A percentile compares a stretch with the other conserved stretches of the same genome.
Evolutionary conservation across 2,329 filamentous ascomycete species (phyloP).

Genomic region (Botryosphaeria dothidea): DNA sequence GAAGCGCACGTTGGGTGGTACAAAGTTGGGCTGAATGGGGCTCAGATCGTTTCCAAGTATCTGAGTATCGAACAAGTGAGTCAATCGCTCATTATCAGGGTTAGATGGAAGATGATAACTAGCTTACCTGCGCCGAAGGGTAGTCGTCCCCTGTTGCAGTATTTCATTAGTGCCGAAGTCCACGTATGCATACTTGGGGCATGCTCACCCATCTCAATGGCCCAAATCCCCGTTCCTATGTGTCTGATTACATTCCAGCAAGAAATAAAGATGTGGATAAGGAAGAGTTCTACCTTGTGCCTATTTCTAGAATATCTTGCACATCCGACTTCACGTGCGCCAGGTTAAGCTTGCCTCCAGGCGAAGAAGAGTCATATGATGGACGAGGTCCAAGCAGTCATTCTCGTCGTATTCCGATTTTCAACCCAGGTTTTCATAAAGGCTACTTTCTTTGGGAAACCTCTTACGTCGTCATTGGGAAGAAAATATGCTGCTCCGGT

Average conservation of each 20-base stretch:
- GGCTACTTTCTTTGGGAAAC: no score
- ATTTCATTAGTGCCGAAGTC: neutral
- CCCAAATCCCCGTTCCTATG: conserved; percentile 2
- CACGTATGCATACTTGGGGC: neutral
- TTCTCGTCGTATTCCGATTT: no score
- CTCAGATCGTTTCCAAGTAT: conserved; percentile 50
- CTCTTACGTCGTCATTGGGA: conserved; percentile 7
- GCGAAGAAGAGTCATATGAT: neutral
- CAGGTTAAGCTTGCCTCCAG: conserved; percentile 20
- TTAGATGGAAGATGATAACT: no score
- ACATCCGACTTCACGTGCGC: conserved; percentile 21
- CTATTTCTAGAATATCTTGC: conserved; percentile 27
- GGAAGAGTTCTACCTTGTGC: conserved; percentile 19
- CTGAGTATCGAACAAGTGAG: no score
- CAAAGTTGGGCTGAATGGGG: conserved; percentile 51
- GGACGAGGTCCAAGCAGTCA: conserved; percentile 6
- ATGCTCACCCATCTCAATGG: conserved; percentile 1
- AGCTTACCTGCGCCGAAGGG: conserved; percentile 26
- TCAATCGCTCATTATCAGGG: no score
- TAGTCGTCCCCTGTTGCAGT: conserved; percentile 28
- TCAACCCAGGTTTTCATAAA: no score
- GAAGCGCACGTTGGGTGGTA: conserved; percentile 49
- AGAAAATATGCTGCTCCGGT: conserved; percentile 22
- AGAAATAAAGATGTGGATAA: neutral
- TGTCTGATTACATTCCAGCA: no score